Evolutionary conservation across 2,329 filamentous ascomycete genomes (phyloP).

Genomic region (Trichothecium roseum): DNA sequence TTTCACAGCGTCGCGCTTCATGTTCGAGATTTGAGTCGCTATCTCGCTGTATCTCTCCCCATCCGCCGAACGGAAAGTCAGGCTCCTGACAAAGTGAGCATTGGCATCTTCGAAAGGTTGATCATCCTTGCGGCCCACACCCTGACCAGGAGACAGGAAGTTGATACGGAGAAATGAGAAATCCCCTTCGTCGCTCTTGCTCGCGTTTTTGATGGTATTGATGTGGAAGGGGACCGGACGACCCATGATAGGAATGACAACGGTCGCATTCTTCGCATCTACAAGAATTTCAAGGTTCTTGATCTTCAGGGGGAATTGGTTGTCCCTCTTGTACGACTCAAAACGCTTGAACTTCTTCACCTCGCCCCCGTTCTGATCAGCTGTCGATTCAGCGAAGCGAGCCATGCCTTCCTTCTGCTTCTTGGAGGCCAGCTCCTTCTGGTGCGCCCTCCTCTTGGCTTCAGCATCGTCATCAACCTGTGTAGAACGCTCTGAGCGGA

Average conservation of each 20-base stretch:
- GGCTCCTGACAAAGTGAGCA: constrained; percentile 88
- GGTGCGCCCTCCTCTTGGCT: constrained; percentile 76
- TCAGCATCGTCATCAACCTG: constrained; percentile 87
- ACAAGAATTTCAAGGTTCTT: constrained; percentile 84
- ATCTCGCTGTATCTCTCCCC: constrained; percentile 84
- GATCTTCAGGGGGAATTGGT: constrained; percentile 75
- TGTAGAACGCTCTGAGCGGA: constrained; percentile 81
- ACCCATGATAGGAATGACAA: constrained; percentile 94
- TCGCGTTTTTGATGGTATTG: constrained; percentile 95
- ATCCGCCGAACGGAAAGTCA: constrained; percentile 90
- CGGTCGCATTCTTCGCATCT: constrained; percentile 79
- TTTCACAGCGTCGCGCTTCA: constrained; percentile 87
- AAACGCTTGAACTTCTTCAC: constrained; percentile 99
- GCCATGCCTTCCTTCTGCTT: constrained; percentile 84
- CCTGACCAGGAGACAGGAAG: constrained; percentile 92
- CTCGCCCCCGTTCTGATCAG: constrained; percentile 77
- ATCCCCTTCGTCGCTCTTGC: constrained; percentile 91
- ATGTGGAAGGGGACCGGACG: constrained; percentile 97
- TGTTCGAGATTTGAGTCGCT: constrained; percentile 83
- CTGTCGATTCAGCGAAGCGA: constrained; percentile 76
- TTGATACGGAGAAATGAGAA: constrained; percentile 94
- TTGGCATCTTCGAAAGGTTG: constrained; percentile 95
- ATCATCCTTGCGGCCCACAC: constrained; percentile 93
- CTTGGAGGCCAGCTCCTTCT: constrained; percentile 76
- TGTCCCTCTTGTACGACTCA: constrained; percentile 97